These are phyloP conservation scores for Gastrodia elata DNA, from an alignment of 106 monocot species.

Conservation along the genomic window DNA sequence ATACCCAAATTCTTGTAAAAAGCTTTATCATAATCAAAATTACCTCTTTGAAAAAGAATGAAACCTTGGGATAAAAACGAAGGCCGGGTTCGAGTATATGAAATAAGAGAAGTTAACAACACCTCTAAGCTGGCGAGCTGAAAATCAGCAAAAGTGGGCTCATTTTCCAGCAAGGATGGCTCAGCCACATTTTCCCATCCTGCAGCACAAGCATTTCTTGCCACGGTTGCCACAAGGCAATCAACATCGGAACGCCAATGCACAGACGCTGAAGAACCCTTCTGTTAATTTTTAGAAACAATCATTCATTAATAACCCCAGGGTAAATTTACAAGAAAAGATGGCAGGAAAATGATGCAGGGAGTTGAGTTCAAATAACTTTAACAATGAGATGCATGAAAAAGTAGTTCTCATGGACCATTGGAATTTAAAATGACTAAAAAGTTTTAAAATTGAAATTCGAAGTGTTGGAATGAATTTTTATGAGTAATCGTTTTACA, in stretches of 20 bases:
- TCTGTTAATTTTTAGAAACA: conserved; percentile 25
- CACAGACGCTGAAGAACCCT: conserved; percentile 66
- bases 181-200: conserved; percentile 25
- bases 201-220: conserved; percentile 41
- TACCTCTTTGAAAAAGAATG: conserved; percentile 78
- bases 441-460: not conserved
- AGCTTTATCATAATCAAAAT: not conserved
- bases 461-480: not conserved
- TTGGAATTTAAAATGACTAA: not conserved
- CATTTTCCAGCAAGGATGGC: conserved; percentile 6
- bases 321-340: not conserved
- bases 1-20: not conserved
- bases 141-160: conserved; percentile 31
- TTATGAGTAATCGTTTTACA: too few relatives aligned
- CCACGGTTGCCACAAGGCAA: conserved; percentile 48
- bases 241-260: conserved; percentile 61
- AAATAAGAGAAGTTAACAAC: conserved; percentile 77
- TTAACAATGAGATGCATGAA: not conserved
- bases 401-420: not conserved
- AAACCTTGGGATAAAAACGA: conserved; percentile 71
- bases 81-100: conserved; percentile 37
- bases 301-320: too few relatives aligned
- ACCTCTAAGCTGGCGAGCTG: conserved; percentile 60
- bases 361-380: not conserved
- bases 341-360: not conserved